Evolutionary conservation across 1,284 basidiomycete species (phyloP), one percentile per base, ranked within the genome.

Genomic region (Abortiporus biennis): DNA sequence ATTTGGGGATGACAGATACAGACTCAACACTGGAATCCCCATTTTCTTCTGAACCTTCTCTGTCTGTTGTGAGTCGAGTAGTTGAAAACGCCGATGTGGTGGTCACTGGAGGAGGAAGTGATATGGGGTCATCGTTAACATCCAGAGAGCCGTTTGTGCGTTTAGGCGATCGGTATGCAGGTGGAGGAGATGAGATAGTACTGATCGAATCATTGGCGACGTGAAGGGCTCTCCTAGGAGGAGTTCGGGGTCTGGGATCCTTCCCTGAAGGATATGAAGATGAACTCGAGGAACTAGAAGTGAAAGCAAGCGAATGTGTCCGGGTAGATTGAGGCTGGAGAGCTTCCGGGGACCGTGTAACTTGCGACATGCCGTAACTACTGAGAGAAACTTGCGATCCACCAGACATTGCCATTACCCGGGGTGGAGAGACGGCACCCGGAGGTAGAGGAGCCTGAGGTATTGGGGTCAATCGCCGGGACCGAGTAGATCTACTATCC

Each of bases 161-260:
- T 45, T 45, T 52, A 1, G 58, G 52, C 6, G 58, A 58, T 36
- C 16, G n/a, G 22, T 61, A 61, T 9, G 59, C 58, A 11, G 59
- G 59, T 1, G 59, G 59, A 2, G 59, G 59, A 2, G 58, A 59
- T 8, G 48, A 34, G 19, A 54, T 50, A 3, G 55, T 49, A 20
- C 48, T 48, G 20, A 58, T 40, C 3, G 58, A 59, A 31, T 51
- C 54, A 33, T 61, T 61, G 15, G 54, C 55, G n/a, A 61, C 46
- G 41, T 61, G 59, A 36, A 51, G 56, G 8, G 49, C 47, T 8
- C 57, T 47, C 33, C 53, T 51, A 8, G 55, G 56, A 1, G 57
- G 53, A 33, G 47, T 57, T 8, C 50, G 46, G 12, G 55, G 55
- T 31, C 48, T 49, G 2, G 48, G 32, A 23, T 61, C 56, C 40